Evolutionary conservation across 139 green algal genomes (phyloP).

Genomic region (Bryopsis sp.): DNA sequence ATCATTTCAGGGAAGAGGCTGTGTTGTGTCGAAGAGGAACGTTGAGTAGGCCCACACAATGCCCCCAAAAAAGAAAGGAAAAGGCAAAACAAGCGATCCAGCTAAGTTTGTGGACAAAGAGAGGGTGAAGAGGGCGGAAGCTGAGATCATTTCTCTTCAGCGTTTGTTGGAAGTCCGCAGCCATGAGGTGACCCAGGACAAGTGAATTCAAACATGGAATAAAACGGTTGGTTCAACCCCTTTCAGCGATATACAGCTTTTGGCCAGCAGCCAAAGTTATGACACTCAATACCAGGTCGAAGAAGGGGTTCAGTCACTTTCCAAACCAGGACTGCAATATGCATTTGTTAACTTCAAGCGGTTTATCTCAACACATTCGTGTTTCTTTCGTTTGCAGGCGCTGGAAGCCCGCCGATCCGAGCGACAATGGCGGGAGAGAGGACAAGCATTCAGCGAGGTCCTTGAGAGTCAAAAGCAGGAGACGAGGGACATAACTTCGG

Average conservation of each 20-base stretch:
- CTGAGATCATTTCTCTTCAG: constrained; percentile 38
- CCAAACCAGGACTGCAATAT: too few relatives aligned
- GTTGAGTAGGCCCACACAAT: not conserved
- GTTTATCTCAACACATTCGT: too few relatives aligned
- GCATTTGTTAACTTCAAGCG: too few relatives aligned
- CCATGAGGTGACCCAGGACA: constrained; percentile 38
- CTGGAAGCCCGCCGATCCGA: constrained; percentile 35
- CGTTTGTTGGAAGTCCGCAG: constrained; percentile 34
- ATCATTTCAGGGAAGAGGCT: not conserved
- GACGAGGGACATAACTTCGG: constrained; percentile 40
- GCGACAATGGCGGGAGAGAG: constrained; percentile 37
- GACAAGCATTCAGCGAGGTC: constrained; percentile 24
- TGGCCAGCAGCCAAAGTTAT: too few relatives aligned
- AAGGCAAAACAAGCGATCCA: constrained; percentile 30
- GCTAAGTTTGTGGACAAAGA: constrained; percentile 43
- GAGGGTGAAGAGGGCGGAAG: constrained; percentile 35
- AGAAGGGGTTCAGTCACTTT: too few relatives aligned
- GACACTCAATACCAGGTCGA: too few relatives aligned
- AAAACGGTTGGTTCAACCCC: too few relatives aligned
- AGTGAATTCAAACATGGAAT: too few relatives aligned
- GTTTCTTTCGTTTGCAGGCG: too few relatives aligned
- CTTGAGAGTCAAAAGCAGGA: constrained; percentile 42
- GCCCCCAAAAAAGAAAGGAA: constrained; percentile 18
- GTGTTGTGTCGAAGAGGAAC: not conserved
- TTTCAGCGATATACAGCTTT: too few relatives aligned